Base-by-base conservation (phyloP, 192 early-diverging fungal species). In the Coemansia guatemalensis region DNA sequence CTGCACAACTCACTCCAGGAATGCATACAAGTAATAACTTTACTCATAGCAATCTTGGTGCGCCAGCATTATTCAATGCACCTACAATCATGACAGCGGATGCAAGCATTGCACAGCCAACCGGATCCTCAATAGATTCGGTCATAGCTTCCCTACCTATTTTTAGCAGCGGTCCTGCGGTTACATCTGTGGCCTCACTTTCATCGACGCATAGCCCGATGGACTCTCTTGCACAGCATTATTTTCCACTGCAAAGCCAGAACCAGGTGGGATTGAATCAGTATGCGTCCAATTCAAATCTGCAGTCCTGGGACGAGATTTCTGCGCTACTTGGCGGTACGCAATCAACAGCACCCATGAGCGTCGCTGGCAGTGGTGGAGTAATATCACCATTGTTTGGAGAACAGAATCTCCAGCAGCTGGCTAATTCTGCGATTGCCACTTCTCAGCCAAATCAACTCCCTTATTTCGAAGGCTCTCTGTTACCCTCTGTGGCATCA, bases 171-270 rank as follows among this genome's bases (percentile, higher is more conserved):
- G 14, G 14, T 17, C 14, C 39, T 17, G 2, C 39, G 14, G 14
- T 17, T 0, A 17, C 39, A 44, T 44, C 39, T 17, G 39, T 44
- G 3, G 39, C 39, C 3, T 8, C 14, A 44, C 39, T 44, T 11
- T 9, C 39, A 44, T 17, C 39, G 9, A 3, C 39, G 39, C 39
- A 44, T 44, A 14, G 12, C 14, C 39, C 39, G 0, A 17, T 44
- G 9, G 39, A 3, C 3, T 44, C 39, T 8, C 39, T 44, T 44
- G 39, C 39, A 4, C 65, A 53, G 26, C 56, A 21, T 32, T 24
- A 63, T 18, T 30, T 52, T 51, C 50, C 26, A 24, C 33, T 49
- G 61, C 61, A 67, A 33, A 56, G 6, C 0, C 56, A 56, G 20
- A 27, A 9, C 4, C 44, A 39, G n/a, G 7, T 48, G 41, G 39